Evolutionary conservation across 176 grass and related monocot species (phyloP).

Genomic region (Oryza meridionalis): DNA sequence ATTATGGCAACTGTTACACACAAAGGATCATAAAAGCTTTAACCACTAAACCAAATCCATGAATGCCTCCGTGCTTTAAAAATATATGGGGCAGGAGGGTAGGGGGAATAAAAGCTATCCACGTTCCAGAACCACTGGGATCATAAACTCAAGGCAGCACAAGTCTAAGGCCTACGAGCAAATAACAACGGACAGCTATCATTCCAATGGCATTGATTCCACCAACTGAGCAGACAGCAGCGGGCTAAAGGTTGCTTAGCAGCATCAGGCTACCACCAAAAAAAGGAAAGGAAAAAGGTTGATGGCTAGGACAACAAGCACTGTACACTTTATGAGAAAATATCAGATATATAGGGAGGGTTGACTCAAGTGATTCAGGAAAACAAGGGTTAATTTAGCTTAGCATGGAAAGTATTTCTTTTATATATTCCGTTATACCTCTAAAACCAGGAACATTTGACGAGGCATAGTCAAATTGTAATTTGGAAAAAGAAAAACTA

Average conservation of each 20-base stretch:
- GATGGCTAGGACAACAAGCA: not conserved
- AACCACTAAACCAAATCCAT: not conserved
- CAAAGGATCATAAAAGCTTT: not conserved
- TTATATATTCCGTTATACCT: not conserved
- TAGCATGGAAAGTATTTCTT: not conserved
- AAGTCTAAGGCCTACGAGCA: not conserved
- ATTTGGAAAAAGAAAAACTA: not conserved
- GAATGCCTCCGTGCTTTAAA: not conserved
- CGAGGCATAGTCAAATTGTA: not conserved
- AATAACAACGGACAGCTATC: not conserved
- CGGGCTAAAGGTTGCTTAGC: not conserved
- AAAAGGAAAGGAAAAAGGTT: not conserved
- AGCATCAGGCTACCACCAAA: not conserved
- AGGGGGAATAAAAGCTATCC: not conserved
- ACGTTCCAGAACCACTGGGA: not conserved
- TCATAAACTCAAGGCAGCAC: not conserved
- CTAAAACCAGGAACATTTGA: not conserved
- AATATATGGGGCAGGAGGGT: not conserved
- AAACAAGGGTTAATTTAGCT: not conserved
- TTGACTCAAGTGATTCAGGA: slow-evolving; percentile 1
- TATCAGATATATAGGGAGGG: not conserved
- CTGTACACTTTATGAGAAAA: slow-evolving; percentile 3
- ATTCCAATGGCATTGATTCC: slow-evolving; percentile 20
- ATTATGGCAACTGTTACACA: not conserved
- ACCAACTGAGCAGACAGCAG: slow-evolving; percentile 6